phyloP scores from a whole-genome alignment of 164 flowering plant genomes.

The Dillenia turbinata region DNA sequence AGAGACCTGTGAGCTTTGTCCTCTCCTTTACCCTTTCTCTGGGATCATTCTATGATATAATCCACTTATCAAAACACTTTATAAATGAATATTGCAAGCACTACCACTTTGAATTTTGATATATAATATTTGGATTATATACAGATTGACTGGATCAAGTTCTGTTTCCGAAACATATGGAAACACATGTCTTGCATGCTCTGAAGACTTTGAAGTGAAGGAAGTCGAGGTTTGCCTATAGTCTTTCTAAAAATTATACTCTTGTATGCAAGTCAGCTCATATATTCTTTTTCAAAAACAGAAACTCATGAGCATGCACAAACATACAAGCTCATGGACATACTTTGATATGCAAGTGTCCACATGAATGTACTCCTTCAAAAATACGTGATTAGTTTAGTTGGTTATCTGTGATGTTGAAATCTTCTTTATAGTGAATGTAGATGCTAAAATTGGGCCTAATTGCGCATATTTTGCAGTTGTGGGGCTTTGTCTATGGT shows the following conservation, averaged over 20 bases:
- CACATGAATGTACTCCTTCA: too few relatives aligned
- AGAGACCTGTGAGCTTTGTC: slow-evolving; percentile 71
- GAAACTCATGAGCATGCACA: too few relatives aligned
- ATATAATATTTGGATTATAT: too few relatives aligned
- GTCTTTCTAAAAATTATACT: background rate
- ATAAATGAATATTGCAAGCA: too few relatives aligned
- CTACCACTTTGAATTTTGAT: too few relatives aligned
- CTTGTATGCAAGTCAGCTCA: background rate
- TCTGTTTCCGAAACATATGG: slow-evolving; percentile 92
- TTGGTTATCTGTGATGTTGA: too few relatives aligned
- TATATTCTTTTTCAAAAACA: background rate
- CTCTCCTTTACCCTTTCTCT: background rate
- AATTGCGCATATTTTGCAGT: slow-evolving; percentile 33
- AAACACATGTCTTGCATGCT: slow-evolving; percentile 77
- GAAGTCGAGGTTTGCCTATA: slow-evolving; percentile 74
- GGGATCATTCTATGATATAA: too few relatives aligned
- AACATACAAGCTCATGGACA: too few relatives aligned
- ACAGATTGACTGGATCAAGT: slow-evolving; percentile 85
- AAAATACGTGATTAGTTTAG: too few relatives aligned
- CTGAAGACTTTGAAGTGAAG: slow-evolving; percentile 81
- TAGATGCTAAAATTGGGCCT: background rate
- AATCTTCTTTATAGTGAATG: background rate
- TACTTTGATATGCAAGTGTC: too few relatives aligned
- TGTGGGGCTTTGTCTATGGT: slow-evolving; percentile 90
- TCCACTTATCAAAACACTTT: too few relatives aligned